Percentiles rank a stretch among this genome's conserved stretches.
Conservation (phyloP, 139 green algal genomes). For the Chlamydomonas sphaeroides region DNA sequence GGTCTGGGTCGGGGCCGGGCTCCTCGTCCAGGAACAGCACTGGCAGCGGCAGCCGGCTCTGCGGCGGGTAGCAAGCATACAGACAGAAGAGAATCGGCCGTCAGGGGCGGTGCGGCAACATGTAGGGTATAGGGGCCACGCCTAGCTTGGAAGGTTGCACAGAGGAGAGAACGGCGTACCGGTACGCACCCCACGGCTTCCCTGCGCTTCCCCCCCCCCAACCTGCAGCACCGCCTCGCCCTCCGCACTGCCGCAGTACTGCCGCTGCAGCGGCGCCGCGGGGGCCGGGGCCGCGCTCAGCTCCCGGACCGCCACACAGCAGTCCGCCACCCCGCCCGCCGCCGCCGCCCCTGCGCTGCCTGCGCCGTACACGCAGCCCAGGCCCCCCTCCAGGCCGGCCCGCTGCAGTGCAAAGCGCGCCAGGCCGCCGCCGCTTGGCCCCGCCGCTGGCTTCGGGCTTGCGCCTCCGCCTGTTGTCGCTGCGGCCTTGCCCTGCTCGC, state of each 20-base stretch:
- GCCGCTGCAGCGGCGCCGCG: slow-evolving; percentile 11
- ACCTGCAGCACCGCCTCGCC: slow-evolving; percentile 7
- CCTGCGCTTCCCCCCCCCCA: not conserved
- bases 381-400: not conserved
- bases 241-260: slow-evolving; percentile 15
- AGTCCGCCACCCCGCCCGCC: not conserved
- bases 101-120: too few relatives aligned
- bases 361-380: not conserved
- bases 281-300: not conserved
- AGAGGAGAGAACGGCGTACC: too few relatives aligned
- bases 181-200: too few relatives aligned
- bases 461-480: too few relatives aligned
- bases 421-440: not conserved
- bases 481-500: too few relatives aligned
- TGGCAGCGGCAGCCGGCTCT: slow-evolving; percentile 12
- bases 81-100: too few relatives aligned
- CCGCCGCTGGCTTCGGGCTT: not conserved
- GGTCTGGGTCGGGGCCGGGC: not conserved
- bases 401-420: slow-evolving; percentile 24
- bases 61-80: too few relatives aligned
- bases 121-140: too few relatives aligned
- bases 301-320: slow-evolving; percentile 11
- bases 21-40: slow-evolving; percentile 25
- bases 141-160: too few relatives aligned
- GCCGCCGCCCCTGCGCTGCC: not conserved